A percentile compares a stretch with the other conserved stretches of the same genome.
These are phyloP conservation scores for Coprinopsis marcescibilis DNA, from an alignment of 768 basidiomycete species.

Conservation along the genomic window DNA sequence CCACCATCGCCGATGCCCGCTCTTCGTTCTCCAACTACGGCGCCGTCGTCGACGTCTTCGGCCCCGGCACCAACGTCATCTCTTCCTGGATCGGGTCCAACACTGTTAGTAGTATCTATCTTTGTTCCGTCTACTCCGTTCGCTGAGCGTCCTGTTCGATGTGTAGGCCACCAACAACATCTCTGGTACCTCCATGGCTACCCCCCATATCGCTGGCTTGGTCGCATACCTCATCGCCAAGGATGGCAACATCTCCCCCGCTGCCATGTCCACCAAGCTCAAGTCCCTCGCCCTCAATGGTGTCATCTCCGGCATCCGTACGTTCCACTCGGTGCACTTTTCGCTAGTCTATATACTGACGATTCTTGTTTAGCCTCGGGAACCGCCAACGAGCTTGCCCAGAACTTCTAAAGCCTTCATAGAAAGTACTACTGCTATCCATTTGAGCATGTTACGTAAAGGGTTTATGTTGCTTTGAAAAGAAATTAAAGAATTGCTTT, in stretches of 20 bases:
- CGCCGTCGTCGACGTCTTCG: slow-evolving; percentile 36
- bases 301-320: slow-evolving; percentile 22
- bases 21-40: slow-evolving; percentile 37
- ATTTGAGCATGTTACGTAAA: no score
- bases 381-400: slow-evolving; percentile 1
- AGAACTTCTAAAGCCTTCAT: not conserved
- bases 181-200: slow-evolving; percentile 26
- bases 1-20: slow-evolving; percentile 27
- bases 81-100: slow-evolving; percentile 24
- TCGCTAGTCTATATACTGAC: not conserved
- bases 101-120: slow-evolving; percentile 10
- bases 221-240: slow-evolving; percentile 27
- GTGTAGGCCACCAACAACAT: slow-evolving; percentile 18
- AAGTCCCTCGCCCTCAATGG: slow-evolving; percentile 19
- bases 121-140: not conserved
- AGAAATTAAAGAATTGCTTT: no score
- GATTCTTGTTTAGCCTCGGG: not conserved
- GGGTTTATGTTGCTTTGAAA: no score
- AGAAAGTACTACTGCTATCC: not conserved
- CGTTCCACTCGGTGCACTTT: slow-evolving; percentile 7
- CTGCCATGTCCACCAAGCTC: slow-evolving; percentile 19
- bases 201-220: slow-evolving; percentile 33
- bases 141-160: not conserved
- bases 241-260: slow-evolving; percentile 25
- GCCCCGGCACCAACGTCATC: slow-evolving; percentile 30